Base-by-base conservation (phyloP, 179 eudicot genomes). In the Beta lomatogona region DNA sequence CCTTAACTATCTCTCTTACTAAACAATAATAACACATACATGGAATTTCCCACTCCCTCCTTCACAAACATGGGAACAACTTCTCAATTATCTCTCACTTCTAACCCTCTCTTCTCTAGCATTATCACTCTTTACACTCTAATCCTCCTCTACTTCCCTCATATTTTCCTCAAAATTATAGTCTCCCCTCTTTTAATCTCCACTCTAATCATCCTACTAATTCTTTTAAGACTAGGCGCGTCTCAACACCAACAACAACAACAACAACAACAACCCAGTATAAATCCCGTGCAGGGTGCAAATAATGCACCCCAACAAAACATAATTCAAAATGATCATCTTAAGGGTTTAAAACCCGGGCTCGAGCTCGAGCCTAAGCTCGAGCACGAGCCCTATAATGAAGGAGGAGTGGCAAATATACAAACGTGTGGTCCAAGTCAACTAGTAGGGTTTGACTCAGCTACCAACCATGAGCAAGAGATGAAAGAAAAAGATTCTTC, bases 111-210 rank as follows among this genome's bases (percentile, higher is more conserved):
- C 44, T 86, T 92, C 78, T 89, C 93, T 14, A 68, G 76, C 77
- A 66, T 90, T 36, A 4, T 89, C 86, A 79, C 93, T 77, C 77
- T 93, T 64, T 89, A 82, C 82, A 88, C 83, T 78, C 75, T 94
- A 13, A 54, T 89, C 50, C 75, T 91, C 73, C 86, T 94, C 63
- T 92, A 88, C 58, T 82, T 86, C 46, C 97, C 98, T 9, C 31
- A 79, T 18, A 4, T 77, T 71, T 87, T 84, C 84, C 59, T 80
- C 21, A 70, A 59, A 59, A 0, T 86, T 6, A 15, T 89, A 71
- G 41, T 84, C 73, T 90, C 91, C 11, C 98, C 97, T 22, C 83
- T 88, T 44, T 22, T 90, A 1, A 81, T 91, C 71, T 86, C 90
- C 78, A 89, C 97, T 31, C 73, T 77, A 4, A 46, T 88, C 77